Base-by-base conservation (phyloP, 179 eudicot genomes). In the Silene vulgaris region DNA sequence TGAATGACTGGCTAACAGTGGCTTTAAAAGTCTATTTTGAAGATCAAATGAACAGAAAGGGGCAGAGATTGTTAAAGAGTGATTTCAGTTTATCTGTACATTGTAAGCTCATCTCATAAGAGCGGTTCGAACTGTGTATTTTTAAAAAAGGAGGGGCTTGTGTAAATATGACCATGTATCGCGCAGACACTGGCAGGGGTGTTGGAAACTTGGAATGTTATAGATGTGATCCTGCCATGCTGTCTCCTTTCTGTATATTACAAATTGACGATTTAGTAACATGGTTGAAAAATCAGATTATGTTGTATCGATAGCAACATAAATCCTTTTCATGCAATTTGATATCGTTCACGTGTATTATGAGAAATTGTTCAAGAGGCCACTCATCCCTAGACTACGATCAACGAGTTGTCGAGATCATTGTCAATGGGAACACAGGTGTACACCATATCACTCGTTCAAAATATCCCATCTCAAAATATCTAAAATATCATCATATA, bases 1-100 rank as follows among this genome's bases (percentile, higher is more conserved):
- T 66, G 83, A 80, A 28, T 23, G 61, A n/a, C 29, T 28, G 14
- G 64, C 19, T 50, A 30, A 75, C 43, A 19, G 13, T 29, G 80
- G 71, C 72, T 19, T 13, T 56, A 76, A 19, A 20, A 28, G 11
- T 11, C 50, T 8, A 20, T 48, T 43, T 23, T 28, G 69, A 62
- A 77, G 80, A 30, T 32, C 1, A 62, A 16, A 32, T 23, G 12
- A 29, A 52, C 11, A 1, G 28, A 72, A 65, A 66, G 9, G 26
- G 61, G 45, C 11, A 40, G 9, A 23, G 45, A 68, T 20, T 37
- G 72, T 40, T 40, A 40, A 1, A 4, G 23, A 52, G 28, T 9
- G 16, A 65, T 65, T 19, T 50, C 71, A 19, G 16, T 32, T 12
- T 14, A 65, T 23, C 14, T 76, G 74, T 76, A 76, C 57, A 52